Evolutionary conservation across 768 basidiomycete species (phyloP).

Genomic region (Paxillus ammoniavirescens): DNA sequence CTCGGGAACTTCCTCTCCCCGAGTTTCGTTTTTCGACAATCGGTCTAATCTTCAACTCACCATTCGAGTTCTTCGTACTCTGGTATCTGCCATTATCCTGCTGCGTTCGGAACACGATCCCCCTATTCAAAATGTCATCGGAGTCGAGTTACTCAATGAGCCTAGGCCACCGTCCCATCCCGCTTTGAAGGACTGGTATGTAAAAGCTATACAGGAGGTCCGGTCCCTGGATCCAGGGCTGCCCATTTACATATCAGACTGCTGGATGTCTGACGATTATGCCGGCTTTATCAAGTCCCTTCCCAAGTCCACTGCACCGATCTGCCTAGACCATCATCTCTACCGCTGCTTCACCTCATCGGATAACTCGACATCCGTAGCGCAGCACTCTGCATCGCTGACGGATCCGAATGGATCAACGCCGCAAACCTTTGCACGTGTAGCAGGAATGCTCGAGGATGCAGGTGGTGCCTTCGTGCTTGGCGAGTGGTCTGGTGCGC

Average conservation of each 20-base stretch:
- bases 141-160: slow-evolving; percentile 61
- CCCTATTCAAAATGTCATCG: slow-evolving; percentile 46
- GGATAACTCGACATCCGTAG: slow-evolving; percentile 53
- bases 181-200: slow-evolving; percentile 63
- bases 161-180: slow-evolving; percentile 50
- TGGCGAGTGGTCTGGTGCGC: slow-evolving; percentile 77
- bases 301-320: slow-evolving; percentile 33
- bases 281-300: slow-evolving; percentile 48
- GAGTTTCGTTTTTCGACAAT: slow-evolving; percentile 49
- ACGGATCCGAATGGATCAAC: slow-evolving; percentile 38
- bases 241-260: slow-evolving; percentile 74
- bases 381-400: slow-evolving; percentile 53
- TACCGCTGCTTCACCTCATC: slow-evolving; percentile 74
- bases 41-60: slow-evolving; percentile 46
- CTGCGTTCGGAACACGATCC: slow-evolving; percentile 50
- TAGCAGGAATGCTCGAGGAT: slow-evolving; percentile 30
- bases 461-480: slow-evolving; percentile 58
- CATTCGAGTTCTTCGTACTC: slow-evolving; percentile 44
- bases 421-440: slow-evolving; percentile 41
- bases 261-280: slow-evolving; percentile 71
- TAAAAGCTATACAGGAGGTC: slow-evolving; percentile 49
- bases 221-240: slow-evolving; percentile 50
- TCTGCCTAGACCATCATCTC: slow-evolving; percentile 78
- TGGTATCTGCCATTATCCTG: slow-evolving; percentile 36
- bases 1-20: slow-evolving; percentile 53